These are phyloP conservation scores for Acer campestre DNA, from an alignment of 345 rosid genomes.

Conservation along the genomic window DNA sequence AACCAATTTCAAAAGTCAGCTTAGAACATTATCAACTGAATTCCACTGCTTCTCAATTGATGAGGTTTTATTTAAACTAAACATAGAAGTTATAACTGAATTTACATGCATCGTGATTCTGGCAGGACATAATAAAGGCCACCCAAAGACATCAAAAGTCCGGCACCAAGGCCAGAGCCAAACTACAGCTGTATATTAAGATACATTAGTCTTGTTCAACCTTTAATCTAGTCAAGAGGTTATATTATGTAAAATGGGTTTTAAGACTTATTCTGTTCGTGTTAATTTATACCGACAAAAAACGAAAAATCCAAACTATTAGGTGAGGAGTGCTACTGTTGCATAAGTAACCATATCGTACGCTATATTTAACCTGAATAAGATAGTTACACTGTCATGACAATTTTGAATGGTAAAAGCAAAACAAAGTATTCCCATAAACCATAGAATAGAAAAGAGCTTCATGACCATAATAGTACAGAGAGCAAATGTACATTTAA, in stretches of 20 bases:
- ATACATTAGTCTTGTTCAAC: neutral
- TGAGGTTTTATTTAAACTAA: neutral
- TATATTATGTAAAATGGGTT: no score
- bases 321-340: neutral
- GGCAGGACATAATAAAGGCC: neutral
- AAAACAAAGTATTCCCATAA: neutral
- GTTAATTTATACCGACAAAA: neutral
- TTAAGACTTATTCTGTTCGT: no score
- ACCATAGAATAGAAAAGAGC: neutral
- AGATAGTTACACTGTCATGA: neutral
- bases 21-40: neutral
- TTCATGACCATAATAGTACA: neutral
- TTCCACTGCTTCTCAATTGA: neutral
- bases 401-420: neutral
- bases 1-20: neutral
- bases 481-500: slow-evolving; percentile 4
- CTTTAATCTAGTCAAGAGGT: no score
- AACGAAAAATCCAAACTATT: neutral
- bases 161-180: neutral
- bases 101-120: neutral
- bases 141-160: neutral
- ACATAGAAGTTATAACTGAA: neutral
- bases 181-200: neutral
- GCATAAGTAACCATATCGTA: neutral
- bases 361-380: neutral